A percentile compares a stretch with the other conserved stretches of the same genome.
These are phyloP conservation scores for Hawksworthiomyces lignivorus DNA, from an alignment of 2,329 filamentous ascomycete genomes.

Conservation along the genomic window DNA sequence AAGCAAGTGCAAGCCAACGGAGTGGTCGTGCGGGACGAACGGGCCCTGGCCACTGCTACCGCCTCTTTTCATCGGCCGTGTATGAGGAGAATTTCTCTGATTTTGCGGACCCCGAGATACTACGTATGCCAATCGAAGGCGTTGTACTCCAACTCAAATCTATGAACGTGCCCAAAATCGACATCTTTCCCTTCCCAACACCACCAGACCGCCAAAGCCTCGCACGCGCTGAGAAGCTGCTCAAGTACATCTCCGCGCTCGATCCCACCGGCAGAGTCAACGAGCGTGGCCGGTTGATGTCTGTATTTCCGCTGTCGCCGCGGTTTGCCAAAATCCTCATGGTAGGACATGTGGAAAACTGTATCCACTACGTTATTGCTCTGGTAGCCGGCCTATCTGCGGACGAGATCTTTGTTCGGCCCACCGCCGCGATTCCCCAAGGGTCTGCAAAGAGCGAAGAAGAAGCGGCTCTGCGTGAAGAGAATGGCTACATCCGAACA, in stretches of 20 bases:
- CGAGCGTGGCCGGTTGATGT: constrained; percentile 70
- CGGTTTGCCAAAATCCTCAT: constrained; percentile 88
- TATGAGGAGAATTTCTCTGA: constrained; percentile 84
- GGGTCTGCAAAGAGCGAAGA: constrained; percentile 31
- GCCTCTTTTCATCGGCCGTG: constrained; percentile 88
- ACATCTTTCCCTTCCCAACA: constrained; percentile 95
- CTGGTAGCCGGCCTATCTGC: constrained; percentile 84
- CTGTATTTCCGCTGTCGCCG: constrained; percentile 82
- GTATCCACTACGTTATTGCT: constrained; percentile 78
- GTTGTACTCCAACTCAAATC: constrained; percentile 90
- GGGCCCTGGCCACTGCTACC: constrained; percentile 90
- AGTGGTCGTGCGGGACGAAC: constrained; percentile 92
- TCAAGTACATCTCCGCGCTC: constrained; percentile 79
- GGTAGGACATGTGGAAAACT: constrained; percentile 73
- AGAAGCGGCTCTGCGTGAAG: constrained; percentile 29
- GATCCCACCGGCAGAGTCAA: constrained; percentile 67
- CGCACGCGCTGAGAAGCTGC: constrained; percentile 73
- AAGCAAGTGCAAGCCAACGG: constrained; percentile 87
- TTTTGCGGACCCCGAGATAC: constrained; percentile 80
- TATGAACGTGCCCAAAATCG: constrained; percentile 83
- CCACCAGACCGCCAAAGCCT: constrained; percentile 71
- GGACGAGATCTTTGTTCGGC: constrained; percentile 77
- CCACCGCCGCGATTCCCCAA: constrained; percentile 64
- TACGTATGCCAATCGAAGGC: constrained; percentile 86
- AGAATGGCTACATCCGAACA: constrained; percentile 38